Evolutionary conservation across 345 rosid genomes (phyloP).

Genomic region (Kernera saxatilis): DNA sequence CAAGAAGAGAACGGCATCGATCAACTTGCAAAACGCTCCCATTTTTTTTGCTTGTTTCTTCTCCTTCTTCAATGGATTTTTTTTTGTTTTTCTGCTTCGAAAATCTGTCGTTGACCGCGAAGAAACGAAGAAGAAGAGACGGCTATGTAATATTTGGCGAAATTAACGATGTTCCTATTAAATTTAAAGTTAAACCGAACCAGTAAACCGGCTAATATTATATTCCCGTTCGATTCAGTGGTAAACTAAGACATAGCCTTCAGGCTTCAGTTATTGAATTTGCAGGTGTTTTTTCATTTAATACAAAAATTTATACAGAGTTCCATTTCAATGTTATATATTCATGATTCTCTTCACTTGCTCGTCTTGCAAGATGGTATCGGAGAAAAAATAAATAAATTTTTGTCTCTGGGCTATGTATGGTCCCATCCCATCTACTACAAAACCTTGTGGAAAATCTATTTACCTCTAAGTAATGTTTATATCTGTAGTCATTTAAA

Average conservation of each 20-base stretch:
- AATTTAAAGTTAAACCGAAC: neutral
- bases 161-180: neutral
- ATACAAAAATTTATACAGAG: no score
- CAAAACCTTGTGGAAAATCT: slow-evolving; percentile 3
- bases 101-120: slow-evolving; percentile 15
- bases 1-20: slow-evolving; percentile 53
- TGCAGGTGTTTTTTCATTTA: neutral
- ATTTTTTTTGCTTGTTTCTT: no score
- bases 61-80: neutral
- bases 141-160: neutral
- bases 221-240: slow-evolving; percentile 6
- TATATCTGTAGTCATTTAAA: neutral
- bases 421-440: neutral
- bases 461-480: slow-evolving; percentile 13
- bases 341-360: no score
- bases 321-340: no score
- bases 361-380: neutral
- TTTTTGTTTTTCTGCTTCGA: neutral
- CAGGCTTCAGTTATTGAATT: neutral
- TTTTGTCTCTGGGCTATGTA: neutral
- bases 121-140: neutral
- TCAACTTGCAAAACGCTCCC: slow-evolving; percentile 47
- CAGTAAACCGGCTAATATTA: neutral
- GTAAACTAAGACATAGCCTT: neutral
- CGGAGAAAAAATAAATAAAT: neutral